These are phyloP conservation scores for Salix caprea DNA, from an alignment of 345 rosid genomes.

Conservation along the genomic window DNA sequence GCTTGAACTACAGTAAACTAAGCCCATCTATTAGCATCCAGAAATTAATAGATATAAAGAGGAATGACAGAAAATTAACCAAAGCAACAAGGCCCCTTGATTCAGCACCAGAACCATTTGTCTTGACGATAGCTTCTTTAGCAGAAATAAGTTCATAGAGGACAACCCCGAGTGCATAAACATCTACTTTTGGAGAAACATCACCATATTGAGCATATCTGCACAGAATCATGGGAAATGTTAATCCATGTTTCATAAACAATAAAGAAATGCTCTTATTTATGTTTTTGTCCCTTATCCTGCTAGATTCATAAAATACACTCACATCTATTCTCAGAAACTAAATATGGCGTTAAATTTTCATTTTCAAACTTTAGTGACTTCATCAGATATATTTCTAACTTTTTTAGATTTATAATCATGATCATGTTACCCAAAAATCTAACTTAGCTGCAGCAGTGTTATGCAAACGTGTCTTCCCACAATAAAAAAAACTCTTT, in stretches of 20 bases:
- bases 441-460: background rate
- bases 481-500: background rate
- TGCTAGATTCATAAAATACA: background rate
- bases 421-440: background rate
- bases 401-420: background rate
- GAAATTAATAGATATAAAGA: background rate
- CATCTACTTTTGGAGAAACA: slow-evolving; percentile 89
- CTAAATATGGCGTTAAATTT: background rate
- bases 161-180: slow-evolving; percentile 93
- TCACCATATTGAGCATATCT: slow-evolving; percentile 86
- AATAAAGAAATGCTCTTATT: background rate
- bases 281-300: background rate
- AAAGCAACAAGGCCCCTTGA: slow-evolving; percentile 81
- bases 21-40: background rate
- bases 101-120: slow-evolving; percentile 42
- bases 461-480: background rate
- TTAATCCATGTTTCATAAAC: background rate
- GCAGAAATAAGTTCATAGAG: slow-evolving; percentile 93
- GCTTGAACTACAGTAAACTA: background rate
- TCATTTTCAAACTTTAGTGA: background rate
- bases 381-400: background rate
- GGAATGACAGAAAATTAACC: slow-evolving; percentile 42
- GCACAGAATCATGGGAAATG: slow-evolving; percentile 18
- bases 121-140: slow-evolving; percentile 78
- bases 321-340: background rate